Evolutionary conservation across 1,139 yeast species (phyloP).

Genomic region (Geotrichum candidum): DNA sequence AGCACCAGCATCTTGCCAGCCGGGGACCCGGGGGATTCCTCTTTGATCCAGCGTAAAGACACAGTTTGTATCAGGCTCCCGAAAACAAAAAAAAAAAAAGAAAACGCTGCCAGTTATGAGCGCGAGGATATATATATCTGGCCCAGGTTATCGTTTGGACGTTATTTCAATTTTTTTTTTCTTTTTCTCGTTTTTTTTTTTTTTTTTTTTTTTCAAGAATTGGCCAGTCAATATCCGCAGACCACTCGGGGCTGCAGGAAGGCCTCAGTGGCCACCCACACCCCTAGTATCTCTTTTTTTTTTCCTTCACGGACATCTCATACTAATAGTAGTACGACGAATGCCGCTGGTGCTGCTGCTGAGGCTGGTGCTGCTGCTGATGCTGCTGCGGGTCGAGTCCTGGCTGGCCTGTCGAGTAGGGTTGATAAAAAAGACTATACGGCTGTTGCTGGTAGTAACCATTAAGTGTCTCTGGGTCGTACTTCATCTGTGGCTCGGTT

Average conservation of each 20-base stretch:
- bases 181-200: no score
- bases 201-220: no score
- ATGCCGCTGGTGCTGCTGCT: background rate
- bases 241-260: no score
- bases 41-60: background rate
- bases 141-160: no score
- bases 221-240: no score
- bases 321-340: background rate
- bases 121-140: no score
- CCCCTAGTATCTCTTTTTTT: background rate
- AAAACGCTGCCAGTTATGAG: no score
- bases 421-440: background rate
- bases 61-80: no score
- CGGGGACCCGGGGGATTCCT: background rate
- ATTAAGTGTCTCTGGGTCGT: background rate
- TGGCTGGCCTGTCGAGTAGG: background rate
- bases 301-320: background rate
- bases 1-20: background rate
- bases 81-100: no score
- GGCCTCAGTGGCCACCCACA: background rate
- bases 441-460: background rate
- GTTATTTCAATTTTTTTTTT: no score
- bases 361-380: background rate
- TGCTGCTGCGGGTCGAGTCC: background rate
- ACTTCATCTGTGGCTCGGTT: background rate